These are phyloP conservation scores for Xerophyta viscosa DNA, from an alignment of 106 monocot species.

Conservation along the genomic window DNA sequence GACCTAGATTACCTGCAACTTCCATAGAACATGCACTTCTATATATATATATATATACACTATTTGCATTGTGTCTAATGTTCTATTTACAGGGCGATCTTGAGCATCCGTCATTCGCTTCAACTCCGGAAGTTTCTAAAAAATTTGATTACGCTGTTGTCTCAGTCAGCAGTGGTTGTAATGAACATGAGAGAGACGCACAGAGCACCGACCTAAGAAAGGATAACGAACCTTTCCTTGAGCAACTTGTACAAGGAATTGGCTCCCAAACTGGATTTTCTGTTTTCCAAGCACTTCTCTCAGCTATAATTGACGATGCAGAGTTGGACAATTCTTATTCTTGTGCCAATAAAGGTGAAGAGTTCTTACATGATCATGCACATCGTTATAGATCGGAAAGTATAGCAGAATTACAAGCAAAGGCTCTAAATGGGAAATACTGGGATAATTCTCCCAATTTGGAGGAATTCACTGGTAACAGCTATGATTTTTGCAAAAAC, in stretches of 20 bases:
- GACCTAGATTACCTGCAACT: neutral
- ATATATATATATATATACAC: too few species aligned
- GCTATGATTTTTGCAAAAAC: conserved; percentile 15
- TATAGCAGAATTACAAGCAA: conserved; percentile 21
- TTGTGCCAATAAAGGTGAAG: conserved; percentile 18
- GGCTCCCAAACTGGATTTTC: conserved; percentile 31
- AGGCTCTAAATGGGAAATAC: conserved; percentile 8
- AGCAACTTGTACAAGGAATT: conserved; percentile 33
- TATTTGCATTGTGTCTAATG: neutral
- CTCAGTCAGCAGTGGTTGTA: conserved; percentile 20
- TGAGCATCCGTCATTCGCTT: conserved; percentile 13
- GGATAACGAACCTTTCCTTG: conserved; percentile 26
- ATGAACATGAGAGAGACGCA: conserved; percentile 8
- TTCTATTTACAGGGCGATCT: conserved; percentile 28
- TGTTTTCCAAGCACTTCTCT: conserved; percentile 61
- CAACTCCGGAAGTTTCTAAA: conserved; percentile 13
- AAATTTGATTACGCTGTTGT: conserved; percentile 8
- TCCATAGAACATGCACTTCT: neutral
- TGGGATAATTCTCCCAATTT: conserved; percentile 12
- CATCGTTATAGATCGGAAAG: conserved; percentile 22
- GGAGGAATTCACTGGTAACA: conserved; percentile 15
- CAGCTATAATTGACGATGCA: conserved; percentile 59
- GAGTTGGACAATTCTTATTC: conserved; percentile 27
- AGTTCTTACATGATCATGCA: conserved; percentile 10
- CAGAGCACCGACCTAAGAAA: conserved; percentile 12